These are phyloP conservation scores for Colletotrichum liriopes DNA, from an alignment of 2,329 filamentous ascomycete species.

Conservation along the genomic window DNA sequence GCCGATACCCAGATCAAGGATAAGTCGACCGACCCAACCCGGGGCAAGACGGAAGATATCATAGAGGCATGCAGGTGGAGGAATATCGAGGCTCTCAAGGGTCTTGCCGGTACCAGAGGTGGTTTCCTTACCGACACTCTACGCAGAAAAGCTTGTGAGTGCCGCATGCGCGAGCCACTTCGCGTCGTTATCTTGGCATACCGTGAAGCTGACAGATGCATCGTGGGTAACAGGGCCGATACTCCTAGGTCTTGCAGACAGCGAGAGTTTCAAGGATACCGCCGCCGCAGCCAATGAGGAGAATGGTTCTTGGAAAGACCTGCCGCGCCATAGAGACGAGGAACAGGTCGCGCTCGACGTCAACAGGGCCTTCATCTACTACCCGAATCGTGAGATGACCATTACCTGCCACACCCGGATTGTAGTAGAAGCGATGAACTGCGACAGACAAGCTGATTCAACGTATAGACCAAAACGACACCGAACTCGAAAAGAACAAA, in stretches of 20 bases:
- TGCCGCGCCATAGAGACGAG: constrained; percentile 88
- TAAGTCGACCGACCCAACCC: constrained; percentile 30
- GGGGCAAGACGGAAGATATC: constrained; percentile 65
- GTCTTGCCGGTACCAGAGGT: constrained; percentile 74
- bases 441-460: constrained; percentile 38
- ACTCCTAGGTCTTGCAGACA: constrained; percentile 62
- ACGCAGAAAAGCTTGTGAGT: constrained; percentile 84
- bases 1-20: constrained; percentile 11
- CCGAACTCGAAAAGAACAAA: constrained; percentile 80
- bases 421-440: neutral
- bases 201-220: constrained; percentile 25
- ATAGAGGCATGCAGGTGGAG: constrained; percentile 72
- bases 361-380: constrained; percentile 96
- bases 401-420: neutral
- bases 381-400: constrained; percentile 79
- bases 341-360: constrained; percentile 94
- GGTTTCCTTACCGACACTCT: constrained; percentile 78
- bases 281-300: constrained; percentile 41
- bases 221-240: constrained; percentile 70
- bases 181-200: constrained; percentile 22
- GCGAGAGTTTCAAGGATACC: constrained; percentile 38
- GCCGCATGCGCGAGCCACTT: constrained; percentile 41
- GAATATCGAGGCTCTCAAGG: constrained; percentile 70
- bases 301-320: constrained; percentile 66
- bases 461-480: constrained; percentile 75